Evolutionary conservation across 2,329 filamentous ascomycete species (phyloP).

Genomic region (Fusarium floridanum): DNA sequence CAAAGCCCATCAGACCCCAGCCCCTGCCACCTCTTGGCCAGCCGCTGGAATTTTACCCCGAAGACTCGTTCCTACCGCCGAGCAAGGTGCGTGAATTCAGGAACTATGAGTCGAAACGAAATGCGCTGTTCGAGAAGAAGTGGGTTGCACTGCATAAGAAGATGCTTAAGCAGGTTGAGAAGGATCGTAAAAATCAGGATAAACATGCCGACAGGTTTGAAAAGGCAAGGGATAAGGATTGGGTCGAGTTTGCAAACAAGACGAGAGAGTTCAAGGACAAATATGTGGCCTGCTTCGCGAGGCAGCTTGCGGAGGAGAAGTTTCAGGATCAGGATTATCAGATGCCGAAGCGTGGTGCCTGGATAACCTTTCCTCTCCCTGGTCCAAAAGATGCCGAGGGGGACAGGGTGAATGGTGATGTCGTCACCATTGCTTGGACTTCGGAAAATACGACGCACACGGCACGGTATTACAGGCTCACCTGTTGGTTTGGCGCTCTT

Average conservation of each 20-base stretch:
- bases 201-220: too few relatives aligned
- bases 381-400: background rate
- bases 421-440: background rate
- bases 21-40: background rate
- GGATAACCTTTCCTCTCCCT: background rate
- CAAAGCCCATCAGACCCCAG: too few relatives aligned
- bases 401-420: background rate
- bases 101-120: background rate
- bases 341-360: background rate
- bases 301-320: background rate
- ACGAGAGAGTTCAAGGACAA: background rate
- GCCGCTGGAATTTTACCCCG: background rate
- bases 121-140: background rate
- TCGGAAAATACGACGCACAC: background rate
- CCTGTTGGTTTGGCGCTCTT: background rate
- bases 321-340: background rate
- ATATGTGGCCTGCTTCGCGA: background rate
- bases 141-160: too few relatives aligned
- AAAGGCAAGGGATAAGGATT: background rate
- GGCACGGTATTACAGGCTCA: background rate
- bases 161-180: too few relatives aligned
- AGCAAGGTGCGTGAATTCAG: background rate
- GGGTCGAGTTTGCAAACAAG: background rate
- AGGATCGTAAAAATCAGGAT: too few relatives aligned
- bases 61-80: background rate